These are phyloP conservation scores for Daldinia sp. DNA, from an alignment of 2,329 filamentous ascomycete species.

Conservation along the genomic window DNA sequence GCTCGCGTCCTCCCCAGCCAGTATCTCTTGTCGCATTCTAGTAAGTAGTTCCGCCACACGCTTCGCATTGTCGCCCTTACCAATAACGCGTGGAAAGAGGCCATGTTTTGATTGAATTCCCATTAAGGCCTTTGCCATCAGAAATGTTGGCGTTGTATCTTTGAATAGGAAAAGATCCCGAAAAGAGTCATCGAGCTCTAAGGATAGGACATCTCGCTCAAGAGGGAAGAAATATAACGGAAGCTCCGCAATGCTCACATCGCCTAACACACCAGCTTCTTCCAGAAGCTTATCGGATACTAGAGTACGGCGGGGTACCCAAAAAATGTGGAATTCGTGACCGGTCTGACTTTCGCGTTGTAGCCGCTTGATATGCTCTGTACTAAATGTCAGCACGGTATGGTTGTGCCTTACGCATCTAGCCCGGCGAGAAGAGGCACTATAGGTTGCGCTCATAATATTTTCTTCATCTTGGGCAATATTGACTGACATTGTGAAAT, in stretches of 20 bases:
- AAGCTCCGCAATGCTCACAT: constrained; percentile 87
- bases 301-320: constrained; percentile 90
- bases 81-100: constrained; percentile 91
- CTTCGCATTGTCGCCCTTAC: constrained; percentile 94
- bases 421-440: constrained; percentile 47
- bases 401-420: constrained; percentile 59
- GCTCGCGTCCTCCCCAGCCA: constrained; percentile 77
- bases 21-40: constrained; percentile 89
- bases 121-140: constrained; percentile 93
- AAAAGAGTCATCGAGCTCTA: constrained; percentile 90
- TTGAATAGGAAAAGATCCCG: constrained; percentile 87
- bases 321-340: constrained; percentile 97
- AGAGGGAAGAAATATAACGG: constrained; percentile 90
- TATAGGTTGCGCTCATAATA: constrained; percentile 51
- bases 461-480: constrained; percentile 60
- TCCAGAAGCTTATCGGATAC: constrained; percentile 92
- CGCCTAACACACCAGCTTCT: constrained; percentile 90
- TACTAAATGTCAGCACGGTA: constrained; percentile 63
- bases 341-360: constrained; percentile 87
- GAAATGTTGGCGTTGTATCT: constrained; percentile 88
- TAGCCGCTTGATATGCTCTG: constrained; percentile 90
- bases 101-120: constrained; percentile 90
- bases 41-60: constrained; percentile 85
- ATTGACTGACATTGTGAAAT: constrained; percentile 64
- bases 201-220: constrained; percentile 87